These are phyloP conservation scores for Sanghuangporus weigelae DNA, from an alignment of 1,284 basidiomycete species.

Conservation along the genomic window DNA sequence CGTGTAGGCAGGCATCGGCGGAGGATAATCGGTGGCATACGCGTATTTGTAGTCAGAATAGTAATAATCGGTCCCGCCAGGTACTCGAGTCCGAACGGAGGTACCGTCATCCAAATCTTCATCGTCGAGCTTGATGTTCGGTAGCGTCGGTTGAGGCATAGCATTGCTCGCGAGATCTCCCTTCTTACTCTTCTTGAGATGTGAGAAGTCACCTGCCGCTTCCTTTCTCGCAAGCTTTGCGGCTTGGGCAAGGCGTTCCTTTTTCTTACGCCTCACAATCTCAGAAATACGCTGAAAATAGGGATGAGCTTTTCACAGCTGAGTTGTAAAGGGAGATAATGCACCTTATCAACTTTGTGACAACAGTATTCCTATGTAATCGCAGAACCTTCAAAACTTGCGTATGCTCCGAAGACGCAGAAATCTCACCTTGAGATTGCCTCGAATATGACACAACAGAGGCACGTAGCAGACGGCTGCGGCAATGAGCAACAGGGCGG, in stretches of 20 bases:
- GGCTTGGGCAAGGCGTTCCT: constrained; percentile 79
- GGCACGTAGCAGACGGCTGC: constrained; percentile 91
- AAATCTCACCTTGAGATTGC: constrained; percentile 77
- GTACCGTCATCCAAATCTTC: constrained; percentile 17
- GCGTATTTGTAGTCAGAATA: constrained; percentile 14
- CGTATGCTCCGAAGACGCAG: background rate
- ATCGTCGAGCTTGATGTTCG: constrained; percentile 61
- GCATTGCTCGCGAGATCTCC: constrained; percentile 78
- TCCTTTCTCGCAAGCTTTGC: constrained; percentile 85
- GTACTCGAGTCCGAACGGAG: constrained; percentile 15
- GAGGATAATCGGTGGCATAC: constrained; percentile 15
- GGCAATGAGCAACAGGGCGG: constrained; percentile 73
- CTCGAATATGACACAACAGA: constrained; percentile 90
- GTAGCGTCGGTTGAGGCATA: constrained; percentile 93
- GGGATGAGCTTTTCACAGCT: background rate
- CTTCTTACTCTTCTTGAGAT: constrained; percentile 85
- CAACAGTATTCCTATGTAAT: constrained; percentile 86
- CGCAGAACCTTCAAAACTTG: background rate
- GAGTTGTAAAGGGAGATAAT: constrained; percentile 3
- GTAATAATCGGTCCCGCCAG: constrained; percentile 14
- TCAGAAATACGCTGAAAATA: constrained; percentile 76
- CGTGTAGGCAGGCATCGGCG: constrained; percentile 16
- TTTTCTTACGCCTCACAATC: constrained; percentile 89
- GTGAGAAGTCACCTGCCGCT: constrained; percentile 84
- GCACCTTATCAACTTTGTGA: constrained; percentile 96